These are phyloP conservation scores for Fusarium gaditjirri DNA, from an alignment of 2,329 filamentous ascomycete species.

Conservation along the genomic window DNA sequence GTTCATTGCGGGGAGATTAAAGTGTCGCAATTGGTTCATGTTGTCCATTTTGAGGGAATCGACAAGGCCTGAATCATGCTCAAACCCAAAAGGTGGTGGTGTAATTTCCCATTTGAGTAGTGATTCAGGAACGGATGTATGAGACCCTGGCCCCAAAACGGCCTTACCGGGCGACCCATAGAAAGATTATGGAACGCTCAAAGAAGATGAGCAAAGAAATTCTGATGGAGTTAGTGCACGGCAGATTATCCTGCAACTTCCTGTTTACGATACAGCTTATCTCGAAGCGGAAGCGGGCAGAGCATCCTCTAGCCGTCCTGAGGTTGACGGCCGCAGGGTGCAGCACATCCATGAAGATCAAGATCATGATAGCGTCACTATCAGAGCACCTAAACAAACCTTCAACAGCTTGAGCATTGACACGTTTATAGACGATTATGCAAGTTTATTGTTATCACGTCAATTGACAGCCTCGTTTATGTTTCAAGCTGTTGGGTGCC, in stretches of 20 bases:
- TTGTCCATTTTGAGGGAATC: conserved; percentile 35
- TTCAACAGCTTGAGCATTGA: conserved; percentile 24
- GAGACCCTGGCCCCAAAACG: conserved; percentile 36
- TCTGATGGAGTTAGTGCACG: conserved; percentile 32
- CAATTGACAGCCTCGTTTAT: conserved; percentile 16
- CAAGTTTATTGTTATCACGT: conserved; percentile 11
- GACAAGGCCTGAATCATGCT: conserved; percentile 37
- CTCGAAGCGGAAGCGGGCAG: conserved; percentile 37
- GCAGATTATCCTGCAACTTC: conserved; percentile 30
- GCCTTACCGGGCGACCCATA: conserved; percentile 39
- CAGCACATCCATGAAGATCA: conserved; percentile 11
- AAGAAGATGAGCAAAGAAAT: conserved; percentile 22
- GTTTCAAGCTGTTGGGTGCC: conserved; percentile 12
- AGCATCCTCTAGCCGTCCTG: conserved; percentile 36
- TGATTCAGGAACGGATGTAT: conserved; percentile 30
- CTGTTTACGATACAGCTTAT: conserved; percentile 29
- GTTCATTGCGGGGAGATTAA: conserved; percentile 36
- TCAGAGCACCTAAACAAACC: not conserved
- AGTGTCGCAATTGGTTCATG: conserved; percentile 41
- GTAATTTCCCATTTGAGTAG: conserved; percentile 43
- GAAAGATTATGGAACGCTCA: conserved; percentile 42
- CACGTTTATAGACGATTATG: conserved; percentile 20
- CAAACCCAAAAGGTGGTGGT: conserved; percentile 27
- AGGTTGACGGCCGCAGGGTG: conserved; percentile 42
- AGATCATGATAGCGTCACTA: conserved; percentile 13